Conservation (phyloP, 2,329 filamentous ascomycete genomes). For the Sporothrix dimorphospora region DNA sequence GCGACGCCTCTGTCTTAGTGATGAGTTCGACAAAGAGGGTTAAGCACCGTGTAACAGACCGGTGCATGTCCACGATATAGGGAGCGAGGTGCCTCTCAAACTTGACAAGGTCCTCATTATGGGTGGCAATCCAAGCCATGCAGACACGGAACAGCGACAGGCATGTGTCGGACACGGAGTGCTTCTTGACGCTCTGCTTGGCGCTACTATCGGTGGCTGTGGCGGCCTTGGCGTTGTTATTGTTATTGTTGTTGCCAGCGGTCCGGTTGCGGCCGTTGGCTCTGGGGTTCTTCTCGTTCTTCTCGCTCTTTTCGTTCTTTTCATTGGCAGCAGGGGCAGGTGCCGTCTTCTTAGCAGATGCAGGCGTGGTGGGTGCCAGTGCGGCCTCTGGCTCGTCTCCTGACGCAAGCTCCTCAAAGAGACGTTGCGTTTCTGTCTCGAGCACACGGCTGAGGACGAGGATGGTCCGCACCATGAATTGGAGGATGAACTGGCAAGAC, state of each 20-base stretch:
- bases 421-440: constrained; percentile 34
- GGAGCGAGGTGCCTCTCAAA: constrained; percentile 51
- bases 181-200: constrained; percentile 16
- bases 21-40: constrained; percentile 55
- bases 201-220: neutral
- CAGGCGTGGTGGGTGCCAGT: neutral
- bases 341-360: neutral
- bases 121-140: constrained; percentile 56
- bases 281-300: constrained; percentile 38
- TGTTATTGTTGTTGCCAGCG: constrained; percentile 35
- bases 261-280: neutral
- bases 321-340: neutral
- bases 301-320: constrained; percentile 36
- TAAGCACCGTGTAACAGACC: constrained; percentile 51
- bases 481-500: constrained; percentile 68
- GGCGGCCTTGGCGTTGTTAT: neutral
- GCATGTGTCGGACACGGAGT: constrained; percentile 46
- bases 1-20: constrained; percentile 44
- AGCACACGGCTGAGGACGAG: constrained; percentile 71
- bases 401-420: constrained; percentile 19
- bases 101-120: constrained; percentile 51
- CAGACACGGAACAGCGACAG: constrained; percentile 58
- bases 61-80: constrained; percentile 52
- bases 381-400: neutral
- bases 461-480: constrained; percentile 79